phyloP scores from a whole-genome alignment of 2,329 filamentous ascomycete genomes.

The Penicillium sp. region DNA sequence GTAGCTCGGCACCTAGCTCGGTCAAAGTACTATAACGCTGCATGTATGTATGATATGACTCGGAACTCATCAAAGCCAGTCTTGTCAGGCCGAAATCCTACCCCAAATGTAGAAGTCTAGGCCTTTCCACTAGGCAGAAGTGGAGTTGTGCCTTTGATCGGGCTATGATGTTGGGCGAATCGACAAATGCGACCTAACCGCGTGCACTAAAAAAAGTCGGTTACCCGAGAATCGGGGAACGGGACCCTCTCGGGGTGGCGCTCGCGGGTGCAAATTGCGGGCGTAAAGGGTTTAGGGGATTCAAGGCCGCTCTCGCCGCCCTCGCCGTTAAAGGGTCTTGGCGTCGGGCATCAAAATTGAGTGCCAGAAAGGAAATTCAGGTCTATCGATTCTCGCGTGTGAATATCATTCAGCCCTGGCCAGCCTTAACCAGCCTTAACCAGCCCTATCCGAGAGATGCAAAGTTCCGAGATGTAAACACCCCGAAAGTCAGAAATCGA shows the following conservation, averaged over 20 bases:
- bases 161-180: neutral
- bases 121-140: neutral
- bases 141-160: neutral
- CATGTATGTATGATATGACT: neutral
- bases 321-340: neutral
- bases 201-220: neutral
- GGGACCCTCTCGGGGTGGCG: neutral
- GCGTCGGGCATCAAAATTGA: conserved; percentile 7
- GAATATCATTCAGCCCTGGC: neutral
- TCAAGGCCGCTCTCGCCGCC: neutral
- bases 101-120: neutral
- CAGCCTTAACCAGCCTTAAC: neutral
- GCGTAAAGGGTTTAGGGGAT: neutral
- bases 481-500: neutral
- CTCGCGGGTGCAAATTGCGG: neutral
- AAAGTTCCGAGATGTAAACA: neutral
- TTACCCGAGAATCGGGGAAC: neutral
- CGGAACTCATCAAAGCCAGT: neutral
- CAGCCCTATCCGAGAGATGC: conserved; percentile 1
- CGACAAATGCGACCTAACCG: neutral
- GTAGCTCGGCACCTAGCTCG: neutral
- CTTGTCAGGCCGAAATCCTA: neutral
- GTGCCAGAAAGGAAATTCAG: neutral
- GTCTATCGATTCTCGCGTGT: neutral
- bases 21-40: neutral